Percentiles rank a stretch among this genome's conserved stretches.
Conservation (phyloP, 2,329 filamentous ascomycete species). For the Gaeumannomyces tritici region DNA sequence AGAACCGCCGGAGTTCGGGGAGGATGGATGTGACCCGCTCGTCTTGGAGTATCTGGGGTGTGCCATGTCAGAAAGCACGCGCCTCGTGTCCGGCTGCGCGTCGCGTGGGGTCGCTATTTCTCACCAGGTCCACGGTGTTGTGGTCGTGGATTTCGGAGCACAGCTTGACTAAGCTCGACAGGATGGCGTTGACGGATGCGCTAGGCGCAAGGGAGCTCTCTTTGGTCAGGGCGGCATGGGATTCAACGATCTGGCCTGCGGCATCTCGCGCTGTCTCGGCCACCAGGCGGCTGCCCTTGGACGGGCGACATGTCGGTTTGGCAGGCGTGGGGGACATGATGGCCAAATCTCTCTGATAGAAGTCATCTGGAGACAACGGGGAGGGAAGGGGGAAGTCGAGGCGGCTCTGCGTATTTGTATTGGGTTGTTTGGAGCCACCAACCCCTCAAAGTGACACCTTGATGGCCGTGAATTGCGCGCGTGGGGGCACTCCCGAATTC, state of each 20-base stretch:
- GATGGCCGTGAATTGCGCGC: background rate
- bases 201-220: background rate
- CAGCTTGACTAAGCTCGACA: background rate
- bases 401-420: background rate
- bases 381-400: background rate
- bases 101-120: background rate
- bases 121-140: background rate
- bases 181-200: background rate
- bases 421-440: background rate
- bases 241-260: background rate
- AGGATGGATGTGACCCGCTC: slow-evolving; percentile 21
- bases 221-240: background rate
- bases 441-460: background rate
- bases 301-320: background rate
- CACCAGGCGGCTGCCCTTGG: background rate
- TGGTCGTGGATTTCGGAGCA: background rate
- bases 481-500: background rate
- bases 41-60: slow-evolving; percentile 22
- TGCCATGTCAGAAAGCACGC: background rate
- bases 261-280: background rate
- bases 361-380: background rate
- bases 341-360: background rate
- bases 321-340: background rate
- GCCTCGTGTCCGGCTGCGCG: background rate
- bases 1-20: slow-evolving; percentile 27